phyloP scores from a whole-genome alignment of 257 asterid species.

The Capsicum baccatum region DNA sequence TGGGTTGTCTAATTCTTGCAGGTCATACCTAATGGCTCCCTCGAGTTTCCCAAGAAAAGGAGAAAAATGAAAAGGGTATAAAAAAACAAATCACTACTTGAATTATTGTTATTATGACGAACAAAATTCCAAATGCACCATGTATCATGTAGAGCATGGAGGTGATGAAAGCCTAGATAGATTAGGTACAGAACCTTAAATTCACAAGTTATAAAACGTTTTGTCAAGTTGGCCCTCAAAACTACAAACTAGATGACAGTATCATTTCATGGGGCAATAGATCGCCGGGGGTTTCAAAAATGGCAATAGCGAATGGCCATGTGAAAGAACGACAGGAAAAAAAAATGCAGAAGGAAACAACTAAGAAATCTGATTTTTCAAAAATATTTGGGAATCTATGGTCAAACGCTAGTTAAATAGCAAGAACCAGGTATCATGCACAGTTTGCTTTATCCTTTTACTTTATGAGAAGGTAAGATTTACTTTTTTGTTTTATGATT shows the following conservation, averaged over 20 bases:
- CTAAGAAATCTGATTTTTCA: not conserved
- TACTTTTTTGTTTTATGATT: not conserved
- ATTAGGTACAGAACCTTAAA: not conserved
- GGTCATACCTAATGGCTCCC: not conserved
- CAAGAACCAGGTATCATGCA: not conserved
- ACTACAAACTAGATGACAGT: not conserved
- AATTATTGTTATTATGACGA: not conserved
- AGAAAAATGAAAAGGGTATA: not conserved
- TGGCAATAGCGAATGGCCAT: not conserved
- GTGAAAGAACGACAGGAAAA: not conserved
- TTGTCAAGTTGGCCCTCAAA: not conserved
- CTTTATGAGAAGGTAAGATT: not conserved
- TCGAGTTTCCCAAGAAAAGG: conserved; percentile 9
- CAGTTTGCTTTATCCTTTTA: not conserved
- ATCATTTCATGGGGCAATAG: not conserved
- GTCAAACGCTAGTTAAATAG: too few relatives aligned
- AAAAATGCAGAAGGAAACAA: not conserved
- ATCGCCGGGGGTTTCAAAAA: not conserved
- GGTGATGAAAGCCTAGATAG: not conserved
- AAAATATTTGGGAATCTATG: too few relatives aligned
- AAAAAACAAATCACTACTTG: not conserved
- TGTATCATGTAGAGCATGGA: not conserved
- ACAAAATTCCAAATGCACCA: not conserved
- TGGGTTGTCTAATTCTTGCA: not conserved
- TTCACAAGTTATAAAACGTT: not conserved